Evolutionary conservation across 192 early-diverging fungal species (phyloP), one percentile per base, ranked within the genome.

Genomic region (Dispira simplex): DNA sequence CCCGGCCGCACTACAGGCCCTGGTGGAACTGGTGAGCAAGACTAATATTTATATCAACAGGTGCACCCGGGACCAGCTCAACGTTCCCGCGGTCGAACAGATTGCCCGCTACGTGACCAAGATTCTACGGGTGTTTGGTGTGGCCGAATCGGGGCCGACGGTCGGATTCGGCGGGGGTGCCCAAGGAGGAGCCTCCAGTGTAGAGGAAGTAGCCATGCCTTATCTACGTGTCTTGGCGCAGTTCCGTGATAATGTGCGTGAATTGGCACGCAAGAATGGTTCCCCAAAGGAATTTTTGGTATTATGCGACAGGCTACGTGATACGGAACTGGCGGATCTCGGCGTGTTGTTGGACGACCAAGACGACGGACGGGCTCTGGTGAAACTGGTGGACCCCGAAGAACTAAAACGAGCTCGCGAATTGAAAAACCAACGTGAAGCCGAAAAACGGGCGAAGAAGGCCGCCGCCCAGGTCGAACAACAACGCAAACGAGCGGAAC

Each of bases 281-380:
- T 71, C 75, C 63, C 5, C 53, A 0, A 68, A 74, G 62, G 81
- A 87, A 60, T 71, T 95, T 67, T 73, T 98, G 62, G 67, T 71
- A 18, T 73, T 94, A 13, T 88, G 86, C 63, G 96, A 98, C 76
- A 82, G 80, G 72, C 63, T 98, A 46, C 87, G 96, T 56, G 93
- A 98, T 74, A 78, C 82, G 20, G 88, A 91, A 48, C 79, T 97
- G 45, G 85, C 90, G 16, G 83, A 89, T 47, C 73, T 95, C n/a
- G 91, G 91, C 26, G 87, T 98, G 13, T 79, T 85, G 1, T 76
- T 98, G 63, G 96, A 95, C 67, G 96, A 98, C 74, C 89, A 90
- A 63, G 96, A 93, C 62, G 92, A 91, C 70, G 93, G 93, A 28
- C 86, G 81, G 62, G 93, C 96, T 0, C 77, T 97, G 65, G 86